phyloP scores from a whole-genome alignment of 1,139 yeast species.

The Williopsis jadinii region DNA sequence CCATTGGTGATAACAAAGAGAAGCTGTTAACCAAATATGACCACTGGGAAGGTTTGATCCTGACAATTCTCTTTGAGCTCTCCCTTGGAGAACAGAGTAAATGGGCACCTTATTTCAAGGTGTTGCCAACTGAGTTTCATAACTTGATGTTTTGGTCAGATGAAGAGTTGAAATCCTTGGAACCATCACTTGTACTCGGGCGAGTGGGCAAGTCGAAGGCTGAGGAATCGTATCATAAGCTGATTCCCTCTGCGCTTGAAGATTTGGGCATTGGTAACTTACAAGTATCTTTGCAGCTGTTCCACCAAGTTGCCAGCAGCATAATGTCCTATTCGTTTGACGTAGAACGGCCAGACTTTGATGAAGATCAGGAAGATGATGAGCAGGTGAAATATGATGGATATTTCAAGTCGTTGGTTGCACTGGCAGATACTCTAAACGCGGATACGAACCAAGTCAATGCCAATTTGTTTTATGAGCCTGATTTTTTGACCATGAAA shows the following conservation, averaged over 20 bases:
- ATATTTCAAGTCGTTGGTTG: conserved; percentile 78
- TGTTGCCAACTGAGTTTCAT: conserved; percentile 57
- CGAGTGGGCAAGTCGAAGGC: conserved; percentile 72
- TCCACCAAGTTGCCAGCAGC: conserved; percentile 64
- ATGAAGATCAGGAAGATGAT: conserved; percentile 28
- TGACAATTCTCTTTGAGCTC: conserved; percentile 56
- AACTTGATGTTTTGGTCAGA: conserved; percentile 78
- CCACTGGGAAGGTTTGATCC: conserved; percentile 75
- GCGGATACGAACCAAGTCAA: conserved; percentile 78
- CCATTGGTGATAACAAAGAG: conserved; percentile 26
- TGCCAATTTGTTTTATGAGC: conserved; percentile 55
- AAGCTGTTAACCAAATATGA: conserved; percentile 37
- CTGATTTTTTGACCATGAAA: conserved; percentile 52
- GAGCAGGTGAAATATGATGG: conserved; percentile 36
- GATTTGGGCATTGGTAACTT: conserved; percentile 24
- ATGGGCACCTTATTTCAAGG: conserved; percentile 67
- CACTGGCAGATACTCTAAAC: conserved; percentile 84
- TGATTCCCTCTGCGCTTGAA: conserved; percentile 28
- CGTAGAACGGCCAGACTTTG: conserved; percentile 37
- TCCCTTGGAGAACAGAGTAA: conserved; percentile 35
- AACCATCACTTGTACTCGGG: conserved; percentile 64
- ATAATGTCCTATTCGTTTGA: conserved; percentile 69
- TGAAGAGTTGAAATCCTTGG: conserved; percentile 36
- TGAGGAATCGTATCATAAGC: conserved; percentile 43
- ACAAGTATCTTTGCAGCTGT: conserved; percentile 29